Evolutionary conservation across 2,329 filamentous ascomycete species (phyloP), one percentile per base, ranked within the genome.

Genomic region (Botrytis tulipae): DNA sequence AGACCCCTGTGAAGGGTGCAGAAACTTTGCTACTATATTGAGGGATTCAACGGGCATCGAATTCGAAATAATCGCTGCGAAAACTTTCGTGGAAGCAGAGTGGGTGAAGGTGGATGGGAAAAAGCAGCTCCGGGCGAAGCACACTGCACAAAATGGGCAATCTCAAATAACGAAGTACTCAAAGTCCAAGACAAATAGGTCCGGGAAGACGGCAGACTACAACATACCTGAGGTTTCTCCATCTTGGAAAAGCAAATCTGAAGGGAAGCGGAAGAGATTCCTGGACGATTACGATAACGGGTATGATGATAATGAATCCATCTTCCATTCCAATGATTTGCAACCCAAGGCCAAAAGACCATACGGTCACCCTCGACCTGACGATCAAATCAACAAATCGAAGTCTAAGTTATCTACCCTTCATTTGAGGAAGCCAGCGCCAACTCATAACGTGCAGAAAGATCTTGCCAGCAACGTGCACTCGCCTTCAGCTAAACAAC

Each of bases 1-100:
- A 67, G 44, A 72, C 18, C 70, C 70, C 1, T 72, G 70, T 57
- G 14, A 51, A 16, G 37, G 48, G 35, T 72, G 70, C 25, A 32
- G 22, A 25, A 35, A 44, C 8, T 72, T 72, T 57, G 70, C 46
- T 40, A 16, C 8, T 29, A 25, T 51, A 54, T 22, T 72, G 29
- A 63, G 16, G 44, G n/a, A 65, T 18, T 51, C n/a, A 1, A 66
- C 70, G 32, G 61, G 70, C 4, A 72, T 72, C 16, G 14, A 54
- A 18, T 72, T 72, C 22, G 46, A 44, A 4, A 42, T 72, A 22
- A 65, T 68, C 12, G 44, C 59, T 7, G 44, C 66, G 25, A 57
- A 57, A 32, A 44, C n/a, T 32, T 29, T 44, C 7, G 66, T 69
- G 35, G 32, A 71, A 51, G 69, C 60, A 65, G 69, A 71, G 29